Conservation (phyloP, 2,329 filamentous ascomycete genomes). For the Aspergillus hiratsukae region DNA sequence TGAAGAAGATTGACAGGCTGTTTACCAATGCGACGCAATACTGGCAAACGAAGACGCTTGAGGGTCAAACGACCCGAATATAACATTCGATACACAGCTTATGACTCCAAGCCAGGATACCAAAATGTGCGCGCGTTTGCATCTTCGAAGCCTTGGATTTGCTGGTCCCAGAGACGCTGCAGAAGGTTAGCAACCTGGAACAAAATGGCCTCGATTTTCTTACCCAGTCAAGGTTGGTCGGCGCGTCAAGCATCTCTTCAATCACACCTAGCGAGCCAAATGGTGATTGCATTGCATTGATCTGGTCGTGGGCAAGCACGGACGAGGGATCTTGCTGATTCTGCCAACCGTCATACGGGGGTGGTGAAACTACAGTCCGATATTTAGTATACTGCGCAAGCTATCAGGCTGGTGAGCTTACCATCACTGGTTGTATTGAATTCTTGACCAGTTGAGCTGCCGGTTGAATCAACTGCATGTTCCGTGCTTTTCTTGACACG, state of each 20-base stretch:
- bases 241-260: constrained; percentile 30
- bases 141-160: constrained; percentile 13
- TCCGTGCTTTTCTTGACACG: constrained; percentile 12
- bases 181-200: background rate
- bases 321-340: constrained; percentile 1
- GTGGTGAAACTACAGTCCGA: constrained; percentile 6
- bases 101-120: background rate
- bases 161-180: constrained; percentile 23
- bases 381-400: background rate
- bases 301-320: background rate
- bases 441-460: background rate
- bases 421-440: background rate
- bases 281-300: constrained; percentile 5
- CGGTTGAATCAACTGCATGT: background rate
- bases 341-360: constrained; percentile 12
- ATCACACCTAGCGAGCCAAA: constrained; percentile 24
- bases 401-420: background rate
- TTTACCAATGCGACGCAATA: too few species aligned
- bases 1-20: too few species aligned
- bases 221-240: constrained; percentile 33
- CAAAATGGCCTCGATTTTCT: background rate
- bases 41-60: too few species aligned
- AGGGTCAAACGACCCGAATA: too few species aligned
- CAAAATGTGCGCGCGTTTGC: background rate
- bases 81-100: too few species aligned